Percentiles rank a stretch among this genome's conserved stretches.
These are phyloP conservation scores for Penicillium robsamsonii DNA, from an alignment of 495 filamentous ascomycete species.

Conservation along the genomic window DNA sequence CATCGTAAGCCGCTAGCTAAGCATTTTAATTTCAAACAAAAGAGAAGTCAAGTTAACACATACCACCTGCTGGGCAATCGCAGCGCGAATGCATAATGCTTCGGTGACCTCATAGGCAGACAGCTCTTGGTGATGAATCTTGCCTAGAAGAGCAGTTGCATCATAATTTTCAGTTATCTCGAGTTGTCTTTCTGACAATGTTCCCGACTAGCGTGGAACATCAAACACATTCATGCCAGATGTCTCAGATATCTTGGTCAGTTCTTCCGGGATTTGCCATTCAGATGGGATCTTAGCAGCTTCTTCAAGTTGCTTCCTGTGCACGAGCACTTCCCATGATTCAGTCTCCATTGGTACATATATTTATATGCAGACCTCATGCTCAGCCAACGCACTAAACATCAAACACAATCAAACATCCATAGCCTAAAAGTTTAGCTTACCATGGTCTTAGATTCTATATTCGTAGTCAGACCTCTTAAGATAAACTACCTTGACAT, in stretches of 20 bases:
- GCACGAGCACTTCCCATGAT: slow-evolving; percentile 24
- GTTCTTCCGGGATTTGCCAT: slow-evolving; percentile 34
- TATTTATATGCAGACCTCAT: neutral
- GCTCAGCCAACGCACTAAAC: neutral
- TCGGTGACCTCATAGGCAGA: slow-evolving; percentile 33
- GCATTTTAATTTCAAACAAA: too few species aligned
- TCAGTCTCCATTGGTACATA: slow-evolving; percentile 15
- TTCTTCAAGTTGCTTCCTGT: slow-evolving; percentile 37
- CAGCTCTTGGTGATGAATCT: slow-evolving; percentile 34
- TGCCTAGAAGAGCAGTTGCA: slow-evolving; percentile 2
- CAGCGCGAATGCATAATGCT: slow-evolving; percentile 56
- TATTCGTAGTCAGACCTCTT: too few species aligned
- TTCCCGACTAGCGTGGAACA: slow-evolving; percentile 26
- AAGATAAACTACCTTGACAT: too few species aligned
- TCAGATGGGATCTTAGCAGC: slow-evolving; percentile 43
- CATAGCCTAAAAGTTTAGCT: too few species aligned
- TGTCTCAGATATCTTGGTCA: slow-evolving; percentile 14
- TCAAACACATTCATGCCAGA: slow-evolving; percentile 29
- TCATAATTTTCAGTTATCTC: slow-evolving; percentile 3
- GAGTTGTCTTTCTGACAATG: neutral
- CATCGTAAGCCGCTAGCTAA: neutral
- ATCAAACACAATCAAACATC: neutral
- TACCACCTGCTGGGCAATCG: slow-evolving; percentile 30
- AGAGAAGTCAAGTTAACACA: neutral
- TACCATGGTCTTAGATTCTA: too few species aligned